phyloP scores from a whole-genome alignment of 768 basidiomycete genomes.

The Calocybe cyanea region DNA sequence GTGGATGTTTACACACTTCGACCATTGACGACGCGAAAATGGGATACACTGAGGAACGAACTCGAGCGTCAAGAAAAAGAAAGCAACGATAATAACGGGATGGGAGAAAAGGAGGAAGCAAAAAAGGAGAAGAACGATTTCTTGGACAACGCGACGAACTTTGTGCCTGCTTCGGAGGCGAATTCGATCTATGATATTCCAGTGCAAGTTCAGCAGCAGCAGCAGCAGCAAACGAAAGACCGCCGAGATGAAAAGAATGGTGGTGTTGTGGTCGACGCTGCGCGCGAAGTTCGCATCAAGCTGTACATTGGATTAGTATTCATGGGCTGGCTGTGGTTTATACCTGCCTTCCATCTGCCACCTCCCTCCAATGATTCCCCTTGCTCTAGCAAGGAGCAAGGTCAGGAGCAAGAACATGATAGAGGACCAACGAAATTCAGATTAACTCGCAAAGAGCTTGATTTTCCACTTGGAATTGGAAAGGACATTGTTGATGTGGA shows the following conservation, averaged over 20 bases:
- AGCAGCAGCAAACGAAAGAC: no score
- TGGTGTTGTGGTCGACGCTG: slow-evolving; percentile 62
- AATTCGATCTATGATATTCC: slow-evolving; percentile 42
- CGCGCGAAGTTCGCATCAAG: slow-evolving; percentile 67
- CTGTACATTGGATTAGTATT: slow-evolving; percentile 75
- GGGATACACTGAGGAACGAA: slow-evolving; percentile 36
- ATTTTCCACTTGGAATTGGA: slow-evolving; percentile 77
- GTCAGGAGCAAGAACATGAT: no score
- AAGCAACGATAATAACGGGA: background rate
- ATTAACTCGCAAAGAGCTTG: slow-evolving; percentile 61
- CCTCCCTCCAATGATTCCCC: slow-evolving; percentile 23
- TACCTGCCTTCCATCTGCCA: slow-evolving; percentile 79
- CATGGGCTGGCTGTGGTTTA: slow-evolving; percentile 85
- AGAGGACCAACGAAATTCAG: slow-evolving; percentile 32
- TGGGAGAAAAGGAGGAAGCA: slow-evolving; percentile 12
- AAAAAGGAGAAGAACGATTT: slow-evolving; percentile 15
- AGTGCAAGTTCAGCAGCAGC: no score
- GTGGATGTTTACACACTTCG: slow-evolving; percentile 41
- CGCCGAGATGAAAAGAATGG: slow-evolving; percentile 20
- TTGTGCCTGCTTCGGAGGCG: slow-evolving; percentile 34
- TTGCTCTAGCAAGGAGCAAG: no score
- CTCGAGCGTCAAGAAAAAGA: slow-evolving; percentile 19
- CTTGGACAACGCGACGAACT: slow-evolving; percentile 10
- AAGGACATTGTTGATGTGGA: slow-evolving; percentile 61
- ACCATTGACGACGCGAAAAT: slow-evolving; percentile 40